Base-by-base conservation (phyloP, 2,329 filamentous ascomycete species). In the Pseudopyricularia javanii region DNA sequence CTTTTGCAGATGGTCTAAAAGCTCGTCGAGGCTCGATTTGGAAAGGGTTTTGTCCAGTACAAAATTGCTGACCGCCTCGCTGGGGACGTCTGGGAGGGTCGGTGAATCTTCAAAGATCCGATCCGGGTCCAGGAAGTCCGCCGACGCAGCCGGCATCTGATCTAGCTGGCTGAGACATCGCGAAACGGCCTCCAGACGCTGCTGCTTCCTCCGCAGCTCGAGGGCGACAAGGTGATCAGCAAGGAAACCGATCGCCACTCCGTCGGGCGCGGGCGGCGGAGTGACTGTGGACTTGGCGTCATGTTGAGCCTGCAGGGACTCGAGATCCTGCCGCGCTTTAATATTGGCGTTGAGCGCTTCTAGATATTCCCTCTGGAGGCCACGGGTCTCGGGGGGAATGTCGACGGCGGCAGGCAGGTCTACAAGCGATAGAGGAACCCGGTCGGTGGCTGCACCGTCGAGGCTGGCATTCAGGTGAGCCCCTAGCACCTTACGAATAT, bases 1-100 rank as follows among this genome's bases (percentile, higher is more conserved):
- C 60, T 78, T 82, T 57, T 83, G 79, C 6, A 85, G 64, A 28
- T 72, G 70, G 30, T 72, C 69, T 40, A 78, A 65, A 4, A 79
- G 70, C 1, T 66, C 68, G 49, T 71, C 67, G 1, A 83, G 60
- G 35, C 76, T 72, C 1, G 65, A 62, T 14, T 68, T 67, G 5
- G 66, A 52, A 58, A 6, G 63, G 57, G 26, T 62, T 64, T 55
- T 49, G 50, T 75, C 71, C 30, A 68, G 63, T 7, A 71, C 68
- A 40, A 81, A 69, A 20, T 74, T 70, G 54, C 74, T 71, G 50
- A 80, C 66, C 1, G 82, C 68, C 17, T 74, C 72, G 53, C 66
- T 67, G 2, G 79, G 78, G n/a, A 82, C 68, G 9, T 67, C 64
- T 3, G 78, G 78, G 17, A 78, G 68, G 17, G 68, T 62, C 1